Evolutionary conservation across 495 filamentous ascomycete genomes (phyloP).

Genomic region (Podospora didyma): DNA sequence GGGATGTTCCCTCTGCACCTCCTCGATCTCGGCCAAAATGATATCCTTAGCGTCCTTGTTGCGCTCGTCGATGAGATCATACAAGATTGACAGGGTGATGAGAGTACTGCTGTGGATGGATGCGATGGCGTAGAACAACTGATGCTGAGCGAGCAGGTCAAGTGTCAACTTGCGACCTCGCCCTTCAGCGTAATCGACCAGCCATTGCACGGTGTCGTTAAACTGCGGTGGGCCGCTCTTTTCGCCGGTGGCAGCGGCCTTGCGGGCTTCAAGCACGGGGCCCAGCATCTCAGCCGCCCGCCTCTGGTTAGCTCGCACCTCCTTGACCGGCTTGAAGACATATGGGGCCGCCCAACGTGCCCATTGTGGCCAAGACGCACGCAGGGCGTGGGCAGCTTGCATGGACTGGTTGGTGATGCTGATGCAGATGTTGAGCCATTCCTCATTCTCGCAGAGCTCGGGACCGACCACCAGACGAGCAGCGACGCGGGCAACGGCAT

Average conservation of each 20-base stretch:
- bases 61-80: constrained; percentile 13
- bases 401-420: constrained; percentile 5
- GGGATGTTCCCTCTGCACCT: constrained; percentile 6
- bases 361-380: constrained; percentile 7
- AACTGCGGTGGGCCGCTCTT: not conserved
- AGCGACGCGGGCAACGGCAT: not conserved
- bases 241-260: not conserved
- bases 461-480: not conserved
- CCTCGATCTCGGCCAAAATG: constrained; percentile 3
- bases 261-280: constrained; percentile 6
- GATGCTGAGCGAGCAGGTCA: constrained; percentile 4
- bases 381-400: constrained; percentile 7
- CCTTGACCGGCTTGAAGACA: constrained; percentile 3
- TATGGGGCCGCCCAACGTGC: constrained; percentile 7
- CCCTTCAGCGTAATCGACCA: constrained; percentile 5
- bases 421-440: constrained; percentile 10
- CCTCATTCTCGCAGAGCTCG: constrained; percentile 11
- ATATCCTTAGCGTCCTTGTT: not conserved
- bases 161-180: not conserved
- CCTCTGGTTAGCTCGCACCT: not conserved
- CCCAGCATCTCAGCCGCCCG: constrained; percentile 1
- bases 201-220: constrained; percentile 9
- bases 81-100: constrained; percentile 5
- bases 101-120: constrained; percentile 10
- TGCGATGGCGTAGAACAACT: constrained; percentile 9